phyloP scores from a whole-genome alignment of 2,329 filamentous ascomycete species.

The Karstenula rhodostoma region DNA sequence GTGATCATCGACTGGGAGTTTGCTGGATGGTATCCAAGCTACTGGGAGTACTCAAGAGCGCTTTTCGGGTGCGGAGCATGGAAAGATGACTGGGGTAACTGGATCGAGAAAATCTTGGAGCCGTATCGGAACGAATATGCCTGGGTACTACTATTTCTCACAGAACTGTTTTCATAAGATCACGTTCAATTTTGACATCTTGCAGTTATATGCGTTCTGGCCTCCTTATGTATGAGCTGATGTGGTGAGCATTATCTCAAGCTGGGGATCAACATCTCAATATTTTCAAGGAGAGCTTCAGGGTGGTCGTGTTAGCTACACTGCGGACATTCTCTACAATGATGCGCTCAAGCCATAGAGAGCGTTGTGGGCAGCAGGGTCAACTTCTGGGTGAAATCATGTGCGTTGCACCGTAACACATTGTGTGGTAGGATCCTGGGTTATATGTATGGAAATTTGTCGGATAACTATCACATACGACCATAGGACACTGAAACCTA shows the following conservation, averaged over 20 bases:
- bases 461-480: too few relatives aligned
- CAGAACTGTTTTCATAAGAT: constrained; percentile 27
- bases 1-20: constrained; percentile 54
- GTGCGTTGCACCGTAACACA: too few relatives aligned
- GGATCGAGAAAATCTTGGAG: constrained; percentile 40
- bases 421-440: too few relatives aligned
- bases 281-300: too few relatives aligned
- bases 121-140: constrained; percentile 42
- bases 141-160: constrained; percentile 30
- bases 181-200: constrained; percentile 26
- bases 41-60: constrained; percentile 53
- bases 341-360: too few relatives aligned
- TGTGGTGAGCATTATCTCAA: constrained; percentile 21
- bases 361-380: too few relatives aligned
- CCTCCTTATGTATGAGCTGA: constrained; percentile 26
- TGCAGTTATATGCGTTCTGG: constrained; percentile 28
- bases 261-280: too few relatives aligned
- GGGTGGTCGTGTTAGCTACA: too few relatives aligned
- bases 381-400: too few relatives aligned
- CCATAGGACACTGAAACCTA: too few relatives aligned
- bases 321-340: too few relatives aligned
- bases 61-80: constrained; percentile 43
- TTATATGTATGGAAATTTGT: too few relatives aligned
- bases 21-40: constrained; percentile 51
- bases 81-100: constrained; percentile 47